Evolutionary conservation across 225 moss, liverwort and hornwort genomes (phyloP), one percentile per base, ranked within the genome.

Genomic region (Climacium dendroides): DNA sequence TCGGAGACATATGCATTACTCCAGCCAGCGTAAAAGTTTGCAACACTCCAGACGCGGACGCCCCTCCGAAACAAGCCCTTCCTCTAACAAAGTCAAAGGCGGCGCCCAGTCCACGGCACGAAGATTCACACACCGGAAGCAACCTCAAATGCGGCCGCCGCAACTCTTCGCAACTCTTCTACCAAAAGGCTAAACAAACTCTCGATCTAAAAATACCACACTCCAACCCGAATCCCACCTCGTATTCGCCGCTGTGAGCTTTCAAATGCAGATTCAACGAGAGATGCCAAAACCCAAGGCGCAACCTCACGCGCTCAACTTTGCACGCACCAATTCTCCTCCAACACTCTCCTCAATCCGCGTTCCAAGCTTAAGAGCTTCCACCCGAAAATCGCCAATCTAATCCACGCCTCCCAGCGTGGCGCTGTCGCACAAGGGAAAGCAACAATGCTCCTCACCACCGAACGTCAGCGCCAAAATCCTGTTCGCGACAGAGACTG

Each of bases 1-100:
- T 47, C 66, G 52, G 88, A 77, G 84, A 78, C 83, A 93, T 80
- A 30, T 83, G 81, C 89, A 89, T 91, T 91, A 41, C 79, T 60
- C 22, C 71, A 57, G 89, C 79, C 86, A 89, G 71, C 50, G 71
- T 48, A 47, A 79, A 9, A 88, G 74, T 78, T 85, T 62, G 69
- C 65, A 30, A 13, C 34, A 47, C 79, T 85, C 65, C 73, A 22
- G 26, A 85, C 11, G 71, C 10, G 50, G 9, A 11, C 48, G 41
- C 15, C 55, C 63, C 74, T 64, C 47, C n/a, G 23, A 79, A 70
- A 20, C 65, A 54, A 39, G 61, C 34, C 87, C 66, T 48, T 70
- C 58, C 64, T 63, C 32, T 25, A 79, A 81, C 47, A 85, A 90
- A 87, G 87, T 87, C 90, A 90, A 87, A 81, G 85, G 86, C 85